Evolutionary conservation across 2,329 filamentous ascomycete species (phyloP).

Genomic region (Curvularia spicifera): DNA sequence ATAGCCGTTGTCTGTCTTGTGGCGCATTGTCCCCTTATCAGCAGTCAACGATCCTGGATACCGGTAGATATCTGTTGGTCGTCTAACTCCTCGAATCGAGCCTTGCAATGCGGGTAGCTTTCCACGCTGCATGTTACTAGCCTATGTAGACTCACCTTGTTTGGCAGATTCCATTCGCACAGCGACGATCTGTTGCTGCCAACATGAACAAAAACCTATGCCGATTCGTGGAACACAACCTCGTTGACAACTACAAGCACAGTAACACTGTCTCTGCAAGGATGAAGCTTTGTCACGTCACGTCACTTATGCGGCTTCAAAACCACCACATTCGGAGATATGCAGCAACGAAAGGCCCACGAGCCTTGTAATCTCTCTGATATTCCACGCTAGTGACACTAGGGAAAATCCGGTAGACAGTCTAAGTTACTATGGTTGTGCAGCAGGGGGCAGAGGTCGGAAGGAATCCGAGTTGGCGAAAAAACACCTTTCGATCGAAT

Average conservation of each 20-base stretch:
- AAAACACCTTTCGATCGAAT: background rate
- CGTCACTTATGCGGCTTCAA: constrained; percentile 5
- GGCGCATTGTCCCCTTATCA: background rate
- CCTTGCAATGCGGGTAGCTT: background rate
- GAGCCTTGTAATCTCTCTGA: constrained; percentile 25
- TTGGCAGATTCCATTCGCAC: background rate
- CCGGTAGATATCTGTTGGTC: constrained; percentile 6
- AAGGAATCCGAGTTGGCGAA: background rate
- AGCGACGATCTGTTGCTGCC: background rate
- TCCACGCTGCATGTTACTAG: background rate
- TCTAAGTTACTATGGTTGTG: constrained; percentile 4
- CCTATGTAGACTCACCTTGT: background rate
- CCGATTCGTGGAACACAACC: constrained; percentile 18
- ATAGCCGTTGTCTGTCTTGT: background rate
- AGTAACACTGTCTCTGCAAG: constrained; percentile 19
- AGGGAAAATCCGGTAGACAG: background rate
- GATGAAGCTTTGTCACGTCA: constrained; percentile 11
- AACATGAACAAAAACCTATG: background rate
- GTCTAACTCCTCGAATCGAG: constrained; percentile 4
- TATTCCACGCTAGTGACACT: constrained; percentile 11
- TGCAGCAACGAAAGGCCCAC: constrained; percentile 12
- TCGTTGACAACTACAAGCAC: constrained; percentile 12
- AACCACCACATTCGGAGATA: background rate
- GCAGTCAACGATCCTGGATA: background rate
- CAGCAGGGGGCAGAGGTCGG: constrained; percentile 4